phyloP scores from a whole-genome alignment of 208 protist species.

The Jaenimonas drosophilae region DNA sequence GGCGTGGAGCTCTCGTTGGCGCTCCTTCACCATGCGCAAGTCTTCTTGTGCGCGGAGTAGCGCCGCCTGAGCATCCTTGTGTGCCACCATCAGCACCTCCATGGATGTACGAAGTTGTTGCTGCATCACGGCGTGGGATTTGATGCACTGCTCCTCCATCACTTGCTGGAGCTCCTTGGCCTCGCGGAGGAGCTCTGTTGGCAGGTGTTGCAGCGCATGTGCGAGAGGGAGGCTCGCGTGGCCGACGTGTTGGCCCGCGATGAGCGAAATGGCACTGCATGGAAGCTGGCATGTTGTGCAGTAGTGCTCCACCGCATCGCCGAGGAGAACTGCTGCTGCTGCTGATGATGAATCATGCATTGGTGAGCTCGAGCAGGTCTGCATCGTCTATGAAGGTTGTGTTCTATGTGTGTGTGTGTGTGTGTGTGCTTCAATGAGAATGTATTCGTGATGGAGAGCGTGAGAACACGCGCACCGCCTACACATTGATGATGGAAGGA shows the following conservation, averaged over 20 bases:
- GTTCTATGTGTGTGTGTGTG: too few species aligned
- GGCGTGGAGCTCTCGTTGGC: too few species aligned
- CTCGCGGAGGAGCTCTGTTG: constrained; percentile 31
- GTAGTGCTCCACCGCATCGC: constrained; percentile 35
- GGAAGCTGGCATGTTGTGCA: constrained; percentile 44
- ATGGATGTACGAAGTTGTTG: too few species aligned
- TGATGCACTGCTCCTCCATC: constrained; percentile 27
- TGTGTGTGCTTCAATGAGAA: background rate
- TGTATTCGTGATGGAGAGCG: too few species aligned
- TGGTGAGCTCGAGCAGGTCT: background rate
- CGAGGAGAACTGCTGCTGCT: constrained; percentile 12
- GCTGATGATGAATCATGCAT: too few species aligned
- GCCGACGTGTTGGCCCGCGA: constrained; percentile 59
- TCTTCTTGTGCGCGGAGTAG: too few species aligned
- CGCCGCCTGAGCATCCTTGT: too few species aligned
- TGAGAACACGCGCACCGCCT: too few species aligned
- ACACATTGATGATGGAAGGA: too few species aligned
- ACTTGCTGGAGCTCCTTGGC: constrained; percentile 13
- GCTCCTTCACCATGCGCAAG: too few species aligned
- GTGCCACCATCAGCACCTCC: too few species aligned
- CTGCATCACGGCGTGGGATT: too few species aligned
- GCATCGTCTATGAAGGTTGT: background rate
- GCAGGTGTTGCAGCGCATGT: constrained; percentile 34
- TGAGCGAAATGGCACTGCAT: constrained; percentile 33
- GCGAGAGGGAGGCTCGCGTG: constrained; percentile 46